phyloP scores from a whole-genome alignment of 2,329 filamentous ascomycete genomes.

The Neocucurbitaria cava region DNA sequence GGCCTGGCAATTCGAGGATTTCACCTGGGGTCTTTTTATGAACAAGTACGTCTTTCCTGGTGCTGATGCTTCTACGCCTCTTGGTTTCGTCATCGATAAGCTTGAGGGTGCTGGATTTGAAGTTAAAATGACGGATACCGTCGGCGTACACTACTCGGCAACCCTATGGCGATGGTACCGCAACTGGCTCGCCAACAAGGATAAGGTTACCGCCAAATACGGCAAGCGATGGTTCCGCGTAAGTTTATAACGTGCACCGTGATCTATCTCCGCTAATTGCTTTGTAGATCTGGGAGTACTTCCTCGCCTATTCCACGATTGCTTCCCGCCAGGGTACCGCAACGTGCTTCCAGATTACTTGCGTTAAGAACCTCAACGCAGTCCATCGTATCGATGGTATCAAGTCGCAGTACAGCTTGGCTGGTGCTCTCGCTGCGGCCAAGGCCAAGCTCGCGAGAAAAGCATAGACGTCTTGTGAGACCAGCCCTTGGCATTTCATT shows the following conservation, averaged over 20 bases:
- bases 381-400: conserved; percentile 82
- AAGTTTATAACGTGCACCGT: conserved; percentile 51
- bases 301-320: conserved; percentile 86
- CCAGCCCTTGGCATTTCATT: neutral
- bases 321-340: conserved; percentile 82
- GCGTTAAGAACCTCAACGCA: conserved; percentile 90
- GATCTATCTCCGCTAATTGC: conserved; percentile 8
- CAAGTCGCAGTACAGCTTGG: conserved; percentile 70
- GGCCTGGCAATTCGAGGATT: conserved; percentile 96
- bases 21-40: conserved; percentile 99
- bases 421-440: conserved; percentile 66
- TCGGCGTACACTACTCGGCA: conserved; percentile 96
- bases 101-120: conserved; percentile 90
- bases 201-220: conserved; percentile 94
- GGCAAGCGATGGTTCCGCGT: conserved; percentile 94
- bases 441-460: conserved; percentile 43
- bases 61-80: conserved; percentile 91
- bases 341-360: conserved; percentile 84
- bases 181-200: conserved; percentile 94
- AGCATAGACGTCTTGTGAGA: conserved; percentile 4
- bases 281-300: conserved; percentile 88
- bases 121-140: conserved; percentile 88
- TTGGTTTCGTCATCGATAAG: conserved; percentile 84
- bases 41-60: conserved; percentile 99
- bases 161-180: conserved; percentile 98